A percentile compares a stretch with the other conserved stretches of the same genome.
These are phyloP conservation scores for Hirschioporus abietinus DNA, from an alignment of 768 basidiomycete species.

Conservation along the genomic window DNA sequence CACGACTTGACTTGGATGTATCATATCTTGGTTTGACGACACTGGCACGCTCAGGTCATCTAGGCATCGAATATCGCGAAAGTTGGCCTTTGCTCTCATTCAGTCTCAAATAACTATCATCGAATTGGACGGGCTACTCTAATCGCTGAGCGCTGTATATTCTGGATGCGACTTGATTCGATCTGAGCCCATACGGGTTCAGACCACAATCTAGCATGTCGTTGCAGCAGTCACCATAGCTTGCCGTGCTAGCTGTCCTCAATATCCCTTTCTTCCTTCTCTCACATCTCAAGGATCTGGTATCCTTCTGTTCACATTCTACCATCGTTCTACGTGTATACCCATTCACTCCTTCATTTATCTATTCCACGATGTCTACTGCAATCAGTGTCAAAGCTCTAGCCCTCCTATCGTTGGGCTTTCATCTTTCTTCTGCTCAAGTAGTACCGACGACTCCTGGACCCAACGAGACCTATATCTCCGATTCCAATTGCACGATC, in stretches of 20 bases:
- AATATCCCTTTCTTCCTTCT: slow-evolving; percentile 1
- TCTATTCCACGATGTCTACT: not conserved
- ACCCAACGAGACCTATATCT: slow-evolving; percentile 29
- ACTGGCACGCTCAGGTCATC: no score
- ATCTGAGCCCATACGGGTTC: not conserved
- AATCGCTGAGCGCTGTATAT: not conserved
- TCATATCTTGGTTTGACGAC: no score
- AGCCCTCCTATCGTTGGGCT: not conserved
- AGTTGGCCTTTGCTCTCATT: no score
- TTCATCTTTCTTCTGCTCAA: slow-evolving; percentile 10
- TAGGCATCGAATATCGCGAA: no score
- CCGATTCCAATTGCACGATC: slow-evolving; percentile 30
- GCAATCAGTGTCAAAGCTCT: not conserved
- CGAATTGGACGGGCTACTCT: no score
- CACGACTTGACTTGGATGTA: no score
- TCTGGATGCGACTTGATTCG: not conserved
- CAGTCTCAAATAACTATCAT: no score
- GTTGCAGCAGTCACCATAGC: not conserved
- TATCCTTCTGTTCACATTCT: slow-evolving; percentile 6
- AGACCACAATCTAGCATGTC: not conserved
- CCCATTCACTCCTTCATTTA: slow-evolving; percentile 2
- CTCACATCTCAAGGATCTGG: slow-evolving; percentile 7
- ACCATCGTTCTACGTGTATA: slow-evolving; percentile 5
- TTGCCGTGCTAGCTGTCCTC: not conserved
- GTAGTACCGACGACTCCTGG: slow-evolving; percentile 31